Evolutionary conservation across 1,284 basidiomycete species (phyloP).

Genomic region (Ganoderma multipileum): DNA sequence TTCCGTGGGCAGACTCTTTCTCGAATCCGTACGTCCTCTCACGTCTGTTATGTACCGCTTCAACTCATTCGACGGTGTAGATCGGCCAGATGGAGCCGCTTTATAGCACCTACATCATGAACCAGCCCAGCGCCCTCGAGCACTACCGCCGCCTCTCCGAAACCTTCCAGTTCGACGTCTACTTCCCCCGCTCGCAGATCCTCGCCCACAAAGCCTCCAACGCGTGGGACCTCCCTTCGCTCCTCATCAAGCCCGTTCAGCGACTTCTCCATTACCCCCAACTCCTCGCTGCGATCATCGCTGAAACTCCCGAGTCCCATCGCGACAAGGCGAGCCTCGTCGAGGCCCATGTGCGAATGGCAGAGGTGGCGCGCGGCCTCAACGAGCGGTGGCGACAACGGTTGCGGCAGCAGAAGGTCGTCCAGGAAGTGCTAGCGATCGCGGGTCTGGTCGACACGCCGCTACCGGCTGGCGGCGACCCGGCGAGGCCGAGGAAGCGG

Average conservation of each 20-base stretch:
- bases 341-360: conserved; percentile 72
- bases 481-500: too few species aligned
- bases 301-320: conserved; percentile 80
- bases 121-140: conserved; percentile 79
- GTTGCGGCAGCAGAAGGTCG: conserved; percentile 79
- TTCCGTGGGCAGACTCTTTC: conserved; percentile 80
- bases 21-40: conserved; percentile 59
- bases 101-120: conserved; percentile 88
- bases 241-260: conserved; percentile 91
- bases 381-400: conserved; percentile 87
- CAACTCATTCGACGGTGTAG: conserved; percentile 49
- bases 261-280: conserved; percentile 91
- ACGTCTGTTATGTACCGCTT: too few species aligned
- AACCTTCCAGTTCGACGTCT: conserved; percentile 64
- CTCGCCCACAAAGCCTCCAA: conserved; percentile 82
- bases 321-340: conserved; percentile 60
- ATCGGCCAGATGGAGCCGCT: conserved; percentile 79
- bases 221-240: conserved; percentile 93
- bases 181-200: conserved; percentile 73
- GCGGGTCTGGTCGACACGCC: conserved; percentile 39
- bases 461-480: too few species aligned
- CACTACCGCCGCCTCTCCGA: conserved; percentile 66
- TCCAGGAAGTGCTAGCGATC: conserved; percentile 69
- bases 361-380: conserved; percentile 82
- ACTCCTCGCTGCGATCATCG: conserved; percentile 84